phyloP scores from a whole-genome alignment of 2,329 filamentous ascomycete genomes.

The Penicillium sp. region DNA sequence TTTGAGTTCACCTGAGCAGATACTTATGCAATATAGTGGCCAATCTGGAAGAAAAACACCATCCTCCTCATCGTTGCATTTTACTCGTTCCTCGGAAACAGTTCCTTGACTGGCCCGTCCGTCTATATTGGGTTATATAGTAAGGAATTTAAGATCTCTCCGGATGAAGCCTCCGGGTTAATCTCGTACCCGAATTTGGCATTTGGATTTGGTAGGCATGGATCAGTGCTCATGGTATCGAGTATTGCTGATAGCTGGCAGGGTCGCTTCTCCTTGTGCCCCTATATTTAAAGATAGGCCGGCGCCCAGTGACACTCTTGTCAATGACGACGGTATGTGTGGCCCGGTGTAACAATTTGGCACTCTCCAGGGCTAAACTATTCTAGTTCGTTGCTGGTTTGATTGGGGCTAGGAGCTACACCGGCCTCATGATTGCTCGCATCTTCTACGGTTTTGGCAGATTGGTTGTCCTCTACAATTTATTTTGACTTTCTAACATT shows the following conservation, averaged over 20 bases:
- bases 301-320: constrained; percentile 42
- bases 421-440: constrained; percentile 41
- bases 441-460: constrained; percentile 43
- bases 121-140: constrained; percentile 56
- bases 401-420: constrained; percentile 41
- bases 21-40: constrained; percentile 43
- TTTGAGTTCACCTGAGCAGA: not conserved
- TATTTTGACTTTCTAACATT: not conserved
- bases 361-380: not conserved
- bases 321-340: constrained; percentile 37
- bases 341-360: not conserved
- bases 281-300: constrained; percentile 51
- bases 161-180: constrained; percentile 51
- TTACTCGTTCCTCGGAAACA: constrained; percentile 58
- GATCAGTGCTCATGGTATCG: not conserved
- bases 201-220: constrained; percentile 51
- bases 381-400: constrained; percentile 39
- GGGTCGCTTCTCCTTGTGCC: constrained; percentile 55
- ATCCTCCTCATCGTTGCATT: constrained; percentile 53
- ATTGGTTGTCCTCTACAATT: not conserved
- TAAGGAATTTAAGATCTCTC: constrained; percentile 50
- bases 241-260: constrained; percentile 9
- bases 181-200: constrained; percentile 59
- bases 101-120: constrained; percentile 53
- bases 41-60: constrained; percentile 52